phyloP scores from a whole-genome alignment of 805 yeast species.

The Hanseniaspora hatyaiensis region DNA sequence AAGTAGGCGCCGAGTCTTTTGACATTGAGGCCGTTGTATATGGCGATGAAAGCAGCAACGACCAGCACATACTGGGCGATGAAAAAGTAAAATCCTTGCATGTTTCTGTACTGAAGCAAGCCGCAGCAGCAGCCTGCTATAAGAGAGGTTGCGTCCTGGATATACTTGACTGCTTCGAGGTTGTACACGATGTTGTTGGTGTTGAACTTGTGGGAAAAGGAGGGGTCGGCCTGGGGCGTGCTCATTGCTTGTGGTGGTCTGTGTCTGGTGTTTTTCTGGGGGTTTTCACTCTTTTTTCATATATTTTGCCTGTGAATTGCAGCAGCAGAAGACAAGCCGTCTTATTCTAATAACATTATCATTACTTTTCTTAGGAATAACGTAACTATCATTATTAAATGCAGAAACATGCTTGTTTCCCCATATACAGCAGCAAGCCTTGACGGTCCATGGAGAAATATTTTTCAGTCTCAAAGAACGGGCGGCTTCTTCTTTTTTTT shows the following conservation, averaged over 20 bases:
- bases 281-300: too few relatives aligned
- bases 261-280: neutral
- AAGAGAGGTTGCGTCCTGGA: constrained; percentile 40
- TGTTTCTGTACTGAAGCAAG: constrained; percentile 40
- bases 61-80: constrained; percentile 30
- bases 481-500: too few relatives aligned
- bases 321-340: too few relatives aligned
- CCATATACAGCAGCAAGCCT: too few relatives aligned
- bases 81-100: constrained; percentile 39
- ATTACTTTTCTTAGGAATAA: too few relatives aligned
- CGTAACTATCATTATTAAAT: too few relatives aligned
- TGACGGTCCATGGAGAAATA: too few relatives aligned
- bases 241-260: neutral
- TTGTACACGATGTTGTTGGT: constrained; percentile 18
- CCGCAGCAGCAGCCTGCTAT: constrained; percentile 46
- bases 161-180: constrained; percentile 22
- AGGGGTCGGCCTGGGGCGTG: neutral
- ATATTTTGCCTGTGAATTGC: too few relatives aligned
- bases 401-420: too few relatives aligned
- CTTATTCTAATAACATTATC: too few relatives aligned
- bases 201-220: constrained; percentile 3
- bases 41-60: constrained; percentile 27
- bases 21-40: constrained; percentile 29
- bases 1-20: constrained; percentile 28
- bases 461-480: too few relatives aligned